These are phyloP conservation scores for Leccinum angustisporum DNA, from an alignment of 1,284 basidiomycete species.

Conservation along the genomic window DNA sequence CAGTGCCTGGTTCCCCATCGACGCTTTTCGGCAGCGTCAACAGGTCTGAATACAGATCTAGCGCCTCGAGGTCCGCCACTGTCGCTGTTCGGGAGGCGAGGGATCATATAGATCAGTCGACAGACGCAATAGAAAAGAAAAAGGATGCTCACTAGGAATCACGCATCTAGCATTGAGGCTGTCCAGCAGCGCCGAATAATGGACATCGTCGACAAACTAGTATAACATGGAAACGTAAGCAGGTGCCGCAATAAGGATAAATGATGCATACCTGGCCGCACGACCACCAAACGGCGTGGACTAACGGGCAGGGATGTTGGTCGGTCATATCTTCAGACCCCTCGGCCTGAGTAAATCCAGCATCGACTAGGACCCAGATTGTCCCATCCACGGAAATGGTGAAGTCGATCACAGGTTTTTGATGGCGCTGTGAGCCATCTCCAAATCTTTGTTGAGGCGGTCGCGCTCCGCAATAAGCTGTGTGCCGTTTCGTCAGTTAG, in stretches of 20 bases:
- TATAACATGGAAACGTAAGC: not conserved
- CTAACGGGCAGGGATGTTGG: slow-evolving; percentile 25
- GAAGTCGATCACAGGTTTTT: slow-evolving; percentile 73
- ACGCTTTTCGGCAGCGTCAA: slow-evolving; percentile 62
- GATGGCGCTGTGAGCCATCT: slow-evolving; percentile 89
- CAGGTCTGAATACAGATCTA: slow-evolving; percentile 64
- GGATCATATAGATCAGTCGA: not conserved
- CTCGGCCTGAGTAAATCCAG: slow-evolving; percentile 33
- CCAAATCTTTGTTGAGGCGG: slow-evolving; percentile 95
- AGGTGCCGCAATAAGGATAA: not conserved
- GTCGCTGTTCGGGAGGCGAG: slow-evolving; percentile 40
- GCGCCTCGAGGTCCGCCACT: slow-evolving; percentile 44
- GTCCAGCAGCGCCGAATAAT: slow-evolving; percentile 17
- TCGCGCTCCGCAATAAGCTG: slow-evolving; percentile 96
- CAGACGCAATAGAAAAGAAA: slow-evolving; percentile 20
- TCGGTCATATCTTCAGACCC: slow-evolving; percentile 35
- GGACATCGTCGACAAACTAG: slow-evolving; percentile 21
- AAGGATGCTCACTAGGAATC: slow-evolving; percentile 28
- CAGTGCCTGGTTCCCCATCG: slow-evolving; percentile 42
- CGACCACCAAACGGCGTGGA: slow-evolving; percentile 23
- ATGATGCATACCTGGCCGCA: slow-evolving; percentile 17
- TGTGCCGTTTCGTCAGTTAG: slow-evolving; percentile 15
- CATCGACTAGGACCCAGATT: slow-evolving; percentile 55
- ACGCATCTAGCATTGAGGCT: slow-evolving; percentile 34
- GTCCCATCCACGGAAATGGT: slow-evolving; percentile 38